Evolutionary conservation across 2,329 filamentous ascomycete species (phyloP), one percentile per base, ranked within the genome.

Genomic region (Dryadomyces sulphureus): DNA sequence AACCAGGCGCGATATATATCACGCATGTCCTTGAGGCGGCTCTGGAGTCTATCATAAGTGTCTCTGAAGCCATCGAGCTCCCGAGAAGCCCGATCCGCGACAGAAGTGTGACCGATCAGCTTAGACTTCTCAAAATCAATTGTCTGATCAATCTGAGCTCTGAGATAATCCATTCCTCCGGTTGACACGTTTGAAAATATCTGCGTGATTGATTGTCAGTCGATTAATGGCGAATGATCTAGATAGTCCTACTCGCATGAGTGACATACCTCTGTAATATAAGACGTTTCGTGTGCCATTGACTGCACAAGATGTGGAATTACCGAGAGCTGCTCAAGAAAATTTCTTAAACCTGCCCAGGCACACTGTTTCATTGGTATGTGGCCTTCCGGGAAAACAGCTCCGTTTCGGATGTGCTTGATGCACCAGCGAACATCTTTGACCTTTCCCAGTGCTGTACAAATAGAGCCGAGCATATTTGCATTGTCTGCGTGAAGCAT

Each of bases 101-200:
- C 79, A 2, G 86, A 78, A 1, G 82, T 84, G 21, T 84, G 78
- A 47, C 77, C 75, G 52, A 82, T 76, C 41, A 79, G 71, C 47
- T 77, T 77, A 0, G 86, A 90, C 48, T 77, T 72, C 27, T 88
- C 75, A 54, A 95, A 89, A 57, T 95, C 87, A 42, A 94, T 74
- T 14, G 79, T 82, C 45, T 80, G 74, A 6, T 22, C 41, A 51
- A 46, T 19, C 34, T 3, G 17, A 12, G 17, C 32, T 30, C 56
- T 53, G 54, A 75, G 77, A 64, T 74, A 80, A 41, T 59, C 62
- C 40, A 70, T 63, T 16, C 86, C 66, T 0, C 59, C 55, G 7
- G 84, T 58, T 1, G 55, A 60, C 2, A 75, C 68, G 3, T 65
- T 70, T 3, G 75, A 74, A 17, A 63, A 57, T 4, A 87, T 58